A percentile compares a stretch with the other conserved stretches of the same genome.
Evolutionary conservation across 1,139 yeast species (phyloP).

Genomic region (Magnusiomyces paraingens): DNA sequence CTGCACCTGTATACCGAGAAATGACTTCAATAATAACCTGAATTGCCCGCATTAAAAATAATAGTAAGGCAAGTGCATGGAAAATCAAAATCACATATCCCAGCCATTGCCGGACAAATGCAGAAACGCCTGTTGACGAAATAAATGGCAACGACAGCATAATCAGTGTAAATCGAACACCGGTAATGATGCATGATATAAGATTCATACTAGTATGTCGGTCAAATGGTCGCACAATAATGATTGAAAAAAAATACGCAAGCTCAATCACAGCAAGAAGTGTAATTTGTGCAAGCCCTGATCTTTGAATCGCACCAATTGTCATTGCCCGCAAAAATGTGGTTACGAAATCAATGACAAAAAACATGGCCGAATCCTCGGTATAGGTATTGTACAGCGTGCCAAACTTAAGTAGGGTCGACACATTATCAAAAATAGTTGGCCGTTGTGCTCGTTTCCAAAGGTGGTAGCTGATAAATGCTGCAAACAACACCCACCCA

Average conservation of each 20-base stretch:
- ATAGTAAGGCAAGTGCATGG: conserved; percentile 29
- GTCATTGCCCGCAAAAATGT: conserved; percentile 30
- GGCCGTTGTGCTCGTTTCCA: conserved; percentile 17
- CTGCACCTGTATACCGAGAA: conserved; percentile 26
- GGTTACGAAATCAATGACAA: conserved; percentile 22
- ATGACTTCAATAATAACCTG: conserved; percentile 29
- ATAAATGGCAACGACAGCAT: conserved; percentile 31
- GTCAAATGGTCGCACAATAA: conserved; percentile 28
- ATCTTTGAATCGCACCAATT: conserved; percentile 32
- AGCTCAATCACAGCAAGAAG: conserved; percentile 30
- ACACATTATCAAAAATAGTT: conserved; percentile 27
- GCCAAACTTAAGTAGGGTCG: conserved; percentile 28
- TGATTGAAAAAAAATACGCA: conserved; percentile 22
- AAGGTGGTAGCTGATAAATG: conserved; percentile 19
- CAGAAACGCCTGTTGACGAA: conserved; percentile 20
- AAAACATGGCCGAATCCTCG: conserved; percentile 21
- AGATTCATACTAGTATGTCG: conserved; percentile 31
- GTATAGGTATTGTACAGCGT: conserved; percentile 30
- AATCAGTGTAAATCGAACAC: conserved; percentile 24
- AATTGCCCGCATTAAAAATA: conserved; percentile 28
- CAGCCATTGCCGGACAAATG: conserved; percentile 30
- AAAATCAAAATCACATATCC: conserved; percentile 31
- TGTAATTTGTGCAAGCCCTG: conserved; percentile 34
- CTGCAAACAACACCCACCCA: conserved; percentile 26
- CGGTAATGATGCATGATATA: conserved; percentile 20